Base-by-base conservation (phyloP, 805 yeast genomes). In the Saccharomycopsis amapae region DNA sequence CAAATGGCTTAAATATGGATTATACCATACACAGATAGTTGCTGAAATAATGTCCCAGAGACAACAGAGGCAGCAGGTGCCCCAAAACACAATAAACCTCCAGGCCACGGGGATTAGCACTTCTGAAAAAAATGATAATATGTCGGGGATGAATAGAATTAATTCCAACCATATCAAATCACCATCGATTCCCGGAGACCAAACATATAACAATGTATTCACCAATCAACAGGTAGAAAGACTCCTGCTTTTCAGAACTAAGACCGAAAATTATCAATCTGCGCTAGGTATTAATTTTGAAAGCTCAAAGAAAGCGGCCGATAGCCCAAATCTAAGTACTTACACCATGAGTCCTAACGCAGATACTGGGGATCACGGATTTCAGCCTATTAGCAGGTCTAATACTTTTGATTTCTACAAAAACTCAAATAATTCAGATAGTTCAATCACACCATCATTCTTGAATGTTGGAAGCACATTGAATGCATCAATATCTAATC, bases 391-490 rank as follows among this genome's bases (percentile, higher is more conserved):
- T 18, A 38, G 22, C 38, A 28, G 44, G 31, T 28, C 38, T 5
- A 31, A 41, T 22, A 40, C 44, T n/a, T 38, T 44, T 37, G 44
- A 45, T n/a, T 22, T 50, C n/a, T 50, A 47, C 28, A 30, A 42
- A 31, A 19, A 47, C 31, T 18, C 38, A 15, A 44, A 50, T 23
- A 30, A 36, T 23, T 40, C 52, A 4, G 52, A 44, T 20, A 39
- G 36, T 12, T 44, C 49, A 3, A 25, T 49, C 6, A 17, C 26
- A 12, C 30, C 25, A 12, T 30, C 47, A 9, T 15, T 22, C 10
- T 15, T 22, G 2, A 45, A 38, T 38, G 10, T 15, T 4, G 15
- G 28, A 4, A 37, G 32, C 13, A 26, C 13, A 5, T 28, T 22
- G 9, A 44, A 33, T 22, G 30, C 43, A 18, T 39, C 48, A 12